These are phyloP conservation scores for Scortechinia acanthostroma DNA, from an alignment of 2,329 filamentous ascomycete species.

Conservation along the genomic window DNA sequence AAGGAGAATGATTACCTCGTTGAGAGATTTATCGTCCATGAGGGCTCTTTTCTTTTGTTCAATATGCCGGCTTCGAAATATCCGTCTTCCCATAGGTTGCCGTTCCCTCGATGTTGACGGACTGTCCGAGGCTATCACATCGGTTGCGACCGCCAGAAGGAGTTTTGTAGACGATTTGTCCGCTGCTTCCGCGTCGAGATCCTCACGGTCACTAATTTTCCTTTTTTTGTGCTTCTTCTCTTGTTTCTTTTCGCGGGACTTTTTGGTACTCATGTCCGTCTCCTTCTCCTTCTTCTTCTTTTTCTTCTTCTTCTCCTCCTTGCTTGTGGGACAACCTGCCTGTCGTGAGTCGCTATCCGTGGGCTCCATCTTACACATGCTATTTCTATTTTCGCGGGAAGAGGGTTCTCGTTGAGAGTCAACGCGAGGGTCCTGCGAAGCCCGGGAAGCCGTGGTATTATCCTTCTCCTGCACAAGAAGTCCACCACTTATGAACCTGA, in stretches of 20 bases:
- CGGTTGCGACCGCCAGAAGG: too few species aligned
- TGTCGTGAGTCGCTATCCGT: constrained; percentile 40
- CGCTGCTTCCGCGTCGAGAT: constrained; percentile 16
- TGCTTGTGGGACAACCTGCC: constrained; percentile 25
- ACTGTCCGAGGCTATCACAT: constrained; percentile 23
- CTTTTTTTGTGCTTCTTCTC: constrained; percentile 23
- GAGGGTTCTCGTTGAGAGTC: background rate
- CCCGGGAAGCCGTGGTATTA: constrained; percentile 22
- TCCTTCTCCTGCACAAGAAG: constrained; percentile 53
- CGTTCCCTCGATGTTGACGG: constrained; percentile 22
- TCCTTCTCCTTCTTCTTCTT: constrained; percentile 21
- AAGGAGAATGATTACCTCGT: constrained; percentile 57
- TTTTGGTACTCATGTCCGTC: constrained; percentile 28
- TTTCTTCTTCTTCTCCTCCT: constrained; percentile 24
- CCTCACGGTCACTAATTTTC: constrained; percentile 21
- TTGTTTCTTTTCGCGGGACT: constrained; percentile 29
- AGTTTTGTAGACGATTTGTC: constrained; percentile 10
- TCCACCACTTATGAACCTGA: constrained; percentile 84
- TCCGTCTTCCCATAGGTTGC: constrained; percentile 49
- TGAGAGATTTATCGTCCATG: constrained; percentile 73
- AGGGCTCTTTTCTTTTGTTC: constrained; percentile 80
- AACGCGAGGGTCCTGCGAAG: background rate
- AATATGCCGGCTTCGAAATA: constrained; percentile 75
- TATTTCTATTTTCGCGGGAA: constrained; percentile 11
- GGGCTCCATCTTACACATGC: constrained; percentile 28